Evolutionary conservation across 2,329 filamentous ascomycete species (phyloP), one percentile per base, ranked within the genome.

Genomic region (Pseudopyricularia javanii): DNA sequence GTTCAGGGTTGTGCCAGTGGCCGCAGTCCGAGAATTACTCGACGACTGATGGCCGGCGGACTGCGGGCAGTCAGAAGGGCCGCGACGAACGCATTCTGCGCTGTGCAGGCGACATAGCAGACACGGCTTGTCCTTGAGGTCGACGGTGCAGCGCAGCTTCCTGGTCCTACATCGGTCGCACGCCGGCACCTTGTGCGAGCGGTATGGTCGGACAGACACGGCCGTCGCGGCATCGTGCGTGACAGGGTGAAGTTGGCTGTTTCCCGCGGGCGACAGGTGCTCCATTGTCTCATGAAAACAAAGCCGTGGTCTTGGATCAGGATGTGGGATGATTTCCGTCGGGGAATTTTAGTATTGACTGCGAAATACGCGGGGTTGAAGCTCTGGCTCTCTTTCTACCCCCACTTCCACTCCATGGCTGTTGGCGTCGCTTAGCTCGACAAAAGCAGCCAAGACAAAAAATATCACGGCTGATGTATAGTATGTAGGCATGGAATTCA

Each of bases 121-220:
- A 58, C 80, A 83, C 7, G 70, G 70, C 51, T 74, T 66, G 2
- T 74, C 70, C 4, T 72, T 70, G 14, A 74, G 65, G 58, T 80
- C 78, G 28, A 79, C 73, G 17, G 78, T 80, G 61, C 80, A 83
- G 57, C 80, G 71, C 2, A 78, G 80, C 62, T 83, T 83, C 55
- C 80, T 73, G 55, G 74, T 74, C 52, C 80, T 72, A 60, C 80
- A 84, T 14, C 78, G 67, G 51, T 78, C 66, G 64, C 80, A 83
- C 8, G 80, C 80, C 50, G 79, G 78, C 37, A 76, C 74, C 55
- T 80, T 73, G 64, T 83, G 80, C 7, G 79, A 83, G 55, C 80
- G 70, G 60, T 83, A 83, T 3, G 79, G 80, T 47, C 80, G 70
- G 12, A 50, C 54, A 2, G 30, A 40, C n/a, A 47, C 33, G 17